These are phyloP conservation scores for Orbilia brochopaga DNA, from an alignment of 2,329 filamentous ascomycete species.

Conservation along the genomic window DNA sequence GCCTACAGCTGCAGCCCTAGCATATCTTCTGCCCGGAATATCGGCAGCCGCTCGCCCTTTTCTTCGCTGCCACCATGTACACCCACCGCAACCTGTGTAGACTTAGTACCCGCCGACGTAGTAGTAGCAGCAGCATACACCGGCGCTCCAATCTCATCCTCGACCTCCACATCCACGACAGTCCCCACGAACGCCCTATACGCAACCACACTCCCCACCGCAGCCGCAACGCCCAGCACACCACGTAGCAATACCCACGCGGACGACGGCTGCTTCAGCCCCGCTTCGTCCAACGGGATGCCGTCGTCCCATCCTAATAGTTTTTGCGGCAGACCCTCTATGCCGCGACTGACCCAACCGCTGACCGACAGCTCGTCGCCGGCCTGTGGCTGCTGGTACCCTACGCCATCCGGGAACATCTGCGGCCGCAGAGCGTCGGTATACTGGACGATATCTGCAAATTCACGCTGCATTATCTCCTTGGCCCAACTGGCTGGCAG, in stretches of 20 bases:
- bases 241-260: conserved; percentile 25
- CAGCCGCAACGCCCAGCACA: conserved; percentile 19
- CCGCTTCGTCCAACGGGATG: conserved; percentile 26
- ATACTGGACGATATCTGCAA: conserved; percentile 60
- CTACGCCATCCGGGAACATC: background rate
- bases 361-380: conserved; percentile 17
- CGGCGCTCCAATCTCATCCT: conserved; percentile 19
- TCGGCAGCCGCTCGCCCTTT: conserved; percentile 17
- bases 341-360: conserved; percentile 12
- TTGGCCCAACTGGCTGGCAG: conserved; percentile 69
- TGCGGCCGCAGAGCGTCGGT: conserved; percentile 57
- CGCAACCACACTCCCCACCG: conserved; percentile 19
- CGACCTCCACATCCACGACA: conserved; percentile 7
- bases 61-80: background rate
- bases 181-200: conserved; percentile 13
- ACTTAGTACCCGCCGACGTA: conserved; percentile 1
- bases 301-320: conserved; percentile 12
- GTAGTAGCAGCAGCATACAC: conserved; percentile 18
- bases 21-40: conserved; percentile 47
- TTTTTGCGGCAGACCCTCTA: conserved; percentile 7
- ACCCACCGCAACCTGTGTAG: background rate
- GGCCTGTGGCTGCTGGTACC: conserved; percentile 3
- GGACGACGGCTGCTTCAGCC: conserved; percentile 10
- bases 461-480: conserved; percentile 64
- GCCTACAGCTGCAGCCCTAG: conserved; percentile 21